Conservation (phyloP, 2,329 filamentous ascomycete species). For the Colletotrichum ledebouriae region DNA sequence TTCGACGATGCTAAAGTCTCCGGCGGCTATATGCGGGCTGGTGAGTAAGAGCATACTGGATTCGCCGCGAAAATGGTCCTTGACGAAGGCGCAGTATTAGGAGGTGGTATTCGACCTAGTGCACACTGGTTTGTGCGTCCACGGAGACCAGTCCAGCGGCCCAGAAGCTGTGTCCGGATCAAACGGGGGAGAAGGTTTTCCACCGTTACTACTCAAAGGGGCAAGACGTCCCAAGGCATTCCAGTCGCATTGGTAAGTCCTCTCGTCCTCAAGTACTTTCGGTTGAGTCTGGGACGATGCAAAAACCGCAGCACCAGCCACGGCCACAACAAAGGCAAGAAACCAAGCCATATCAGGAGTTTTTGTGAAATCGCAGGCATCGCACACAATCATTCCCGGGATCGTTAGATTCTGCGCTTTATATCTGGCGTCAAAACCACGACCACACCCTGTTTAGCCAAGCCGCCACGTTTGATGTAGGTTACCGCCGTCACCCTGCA, state of each 20-base stretch:
- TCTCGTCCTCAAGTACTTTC: too few relatives aligned
- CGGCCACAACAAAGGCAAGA: not conserved
- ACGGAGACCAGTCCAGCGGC: not conserved
- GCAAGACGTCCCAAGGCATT: not conserved
- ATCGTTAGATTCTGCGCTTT: not conserved
- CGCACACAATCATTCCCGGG: too few relatives aligned
- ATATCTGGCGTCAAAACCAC: not conserved
- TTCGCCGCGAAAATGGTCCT: constrained; percentile 34
- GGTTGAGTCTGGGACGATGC: not conserved
- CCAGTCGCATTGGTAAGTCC: not conserved
- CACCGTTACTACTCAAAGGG: not conserved
- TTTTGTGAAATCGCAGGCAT: too few relatives aligned
- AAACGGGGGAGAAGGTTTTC: not conserved
- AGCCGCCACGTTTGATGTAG: not conserved
- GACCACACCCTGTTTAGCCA: not conserved
- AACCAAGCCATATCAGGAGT: not conserved
- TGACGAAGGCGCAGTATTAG: constrained; percentile 39
- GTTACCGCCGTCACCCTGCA: constrained; percentile 21
- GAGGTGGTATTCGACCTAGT: constrained; percentile 1
- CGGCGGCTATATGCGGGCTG: constrained; percentile 32
- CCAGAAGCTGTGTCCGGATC: not conserved
- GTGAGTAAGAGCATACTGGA: constrained; percentile 38
- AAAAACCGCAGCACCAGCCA: fast-evolving
- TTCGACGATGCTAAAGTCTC: constrained; percentile 18
- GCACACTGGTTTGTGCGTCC: constrained; percentile 41